Base-by-base conservation (phyloP, 192 early-diverging fungal species). In the Linnemannia exigua region DNA sequence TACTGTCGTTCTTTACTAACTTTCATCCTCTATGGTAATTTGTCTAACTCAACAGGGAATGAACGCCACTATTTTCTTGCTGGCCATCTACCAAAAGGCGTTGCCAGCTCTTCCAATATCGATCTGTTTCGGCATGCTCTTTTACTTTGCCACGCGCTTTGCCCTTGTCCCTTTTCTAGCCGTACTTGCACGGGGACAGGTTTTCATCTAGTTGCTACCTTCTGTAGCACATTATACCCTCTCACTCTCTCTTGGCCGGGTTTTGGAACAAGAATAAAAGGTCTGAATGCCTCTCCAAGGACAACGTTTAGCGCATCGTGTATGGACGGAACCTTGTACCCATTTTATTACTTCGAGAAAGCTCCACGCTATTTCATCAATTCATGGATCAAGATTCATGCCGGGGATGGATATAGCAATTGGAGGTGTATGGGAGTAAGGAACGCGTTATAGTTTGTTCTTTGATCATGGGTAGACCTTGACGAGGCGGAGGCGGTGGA, bases 71-170 rank as follows among this genome's bases (percentile, higher is more conserved):
- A 97, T 97, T 68, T 97, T 97, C 86, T 86, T 97, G 66, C 88
- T 97, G 63, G 96, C 93, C 0, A 90, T 97, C 46, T 95, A 93
- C 69, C 91, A 93, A 67, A 97, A 96, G 75, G 96, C 96, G 16
- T 82, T 97, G 4, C 96, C 96, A 7, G 96, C 96, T 3, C 83
- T 97, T 31, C 96, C 96, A 0, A 97, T 97, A 46, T 95, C 94
- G 12, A 97, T 97, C 79, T 93, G 93, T 33, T 95, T 97, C 89
- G 96, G 96, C 22, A 91, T 97, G 68, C 75, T 97, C 41, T 96
- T 96, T 76, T 97, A 95, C 83, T 95, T 96, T 77, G 91, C 88
- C 12, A 88, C 93, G 0, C 88, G 87, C 47, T 77, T 82, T 51
- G 87, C 89, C 14, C 77, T 93, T 5, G 91, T 91, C 33, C 92